phyloP scores from a whole-genome alignment of 1,139 yeast species.

The Arxiozyma bovina region DNA sequence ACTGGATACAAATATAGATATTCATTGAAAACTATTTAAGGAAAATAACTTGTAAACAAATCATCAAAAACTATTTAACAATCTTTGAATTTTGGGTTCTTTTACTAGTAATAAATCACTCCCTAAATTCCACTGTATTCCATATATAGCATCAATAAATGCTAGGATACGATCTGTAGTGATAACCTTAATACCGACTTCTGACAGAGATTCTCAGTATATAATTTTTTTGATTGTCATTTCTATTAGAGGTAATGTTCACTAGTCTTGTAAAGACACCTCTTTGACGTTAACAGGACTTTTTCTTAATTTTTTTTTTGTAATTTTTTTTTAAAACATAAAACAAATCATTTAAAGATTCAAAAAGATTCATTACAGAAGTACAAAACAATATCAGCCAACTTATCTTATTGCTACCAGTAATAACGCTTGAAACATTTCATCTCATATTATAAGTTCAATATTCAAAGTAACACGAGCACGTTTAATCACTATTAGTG shows the following conservation, averaged over 20 bases:
- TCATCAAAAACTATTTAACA: background rate
- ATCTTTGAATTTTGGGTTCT: no score
- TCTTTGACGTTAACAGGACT: background rate
- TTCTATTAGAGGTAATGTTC: background rate
- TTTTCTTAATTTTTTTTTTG: no score
- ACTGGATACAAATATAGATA: background rate
- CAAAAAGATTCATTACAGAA: background rate
- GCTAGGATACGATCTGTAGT: background rate
- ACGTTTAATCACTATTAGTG: background rate
- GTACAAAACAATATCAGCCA: conserved; percentile 6
- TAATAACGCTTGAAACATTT: background rate
- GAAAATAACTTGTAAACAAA: background rate
- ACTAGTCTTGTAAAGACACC: background rate
- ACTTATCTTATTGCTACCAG: background rate
- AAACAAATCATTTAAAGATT: background rate
- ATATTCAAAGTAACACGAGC: background rate
- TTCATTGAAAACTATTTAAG: no score
- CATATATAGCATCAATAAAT: background rate
- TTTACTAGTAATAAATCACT: no score
- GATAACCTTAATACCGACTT: no score
- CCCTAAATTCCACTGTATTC: background rate
- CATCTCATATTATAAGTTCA: background rate
- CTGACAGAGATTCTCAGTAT: no score
- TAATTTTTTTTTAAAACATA: background rate
- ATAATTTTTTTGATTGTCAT: no score